Evolutionary conservation across 257 asterid genomes (phyloP), one percentile per base, ranked within the genome.

Genomic region (Solanum okadae): DNA sequence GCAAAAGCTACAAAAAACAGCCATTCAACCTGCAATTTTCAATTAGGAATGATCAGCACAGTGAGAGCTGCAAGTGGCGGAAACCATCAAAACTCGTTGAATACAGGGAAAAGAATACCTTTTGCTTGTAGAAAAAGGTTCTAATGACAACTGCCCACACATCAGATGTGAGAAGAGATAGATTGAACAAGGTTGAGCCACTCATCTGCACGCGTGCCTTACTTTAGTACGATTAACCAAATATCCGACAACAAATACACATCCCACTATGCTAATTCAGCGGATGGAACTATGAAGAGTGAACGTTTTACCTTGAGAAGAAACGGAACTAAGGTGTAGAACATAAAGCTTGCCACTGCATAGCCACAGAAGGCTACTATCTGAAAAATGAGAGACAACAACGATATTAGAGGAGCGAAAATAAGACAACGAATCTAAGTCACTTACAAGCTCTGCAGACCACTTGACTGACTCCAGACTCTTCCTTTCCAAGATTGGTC

Each of bases 101-200:
- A 34, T 40, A 20, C 2, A 67, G 29, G 1, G 44, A 10, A 33
- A 71, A 87, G 44, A 29, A 5, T 70, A 93, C 98, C 94, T 92
- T 85, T 79, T 95, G 96, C 87, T 93, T 92, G 94, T 96, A 96
- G 93, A 94, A 87, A 89, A 96, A 93, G 68, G 93, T 90, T 83
- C 95, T 91, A 38, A 95, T 75, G 56, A 89, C 91, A 89, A 94
- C 98, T 34, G 98, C 98, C 98, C 98, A 96, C 94, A 96, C 92
- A 89, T 93, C 96, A 10, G 98, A 93, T 85, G 98, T 96, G 14
- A 96, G 93, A 76, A 96, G 90, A 22, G 98, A 96, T 35, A 96
- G 96, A 91, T 93, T 95, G 91, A 94, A 93, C 87, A 96, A 81
- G 20, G 98, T 94, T 38, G 98, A 90, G 87, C 98, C 98, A 76